Percentiles rank a stretch among this genome's conserved stretches.
Conservation (phyloP, 2,329 filamentous ascomycete genomes). For the Pestalotiopsis sp. region DNA sequence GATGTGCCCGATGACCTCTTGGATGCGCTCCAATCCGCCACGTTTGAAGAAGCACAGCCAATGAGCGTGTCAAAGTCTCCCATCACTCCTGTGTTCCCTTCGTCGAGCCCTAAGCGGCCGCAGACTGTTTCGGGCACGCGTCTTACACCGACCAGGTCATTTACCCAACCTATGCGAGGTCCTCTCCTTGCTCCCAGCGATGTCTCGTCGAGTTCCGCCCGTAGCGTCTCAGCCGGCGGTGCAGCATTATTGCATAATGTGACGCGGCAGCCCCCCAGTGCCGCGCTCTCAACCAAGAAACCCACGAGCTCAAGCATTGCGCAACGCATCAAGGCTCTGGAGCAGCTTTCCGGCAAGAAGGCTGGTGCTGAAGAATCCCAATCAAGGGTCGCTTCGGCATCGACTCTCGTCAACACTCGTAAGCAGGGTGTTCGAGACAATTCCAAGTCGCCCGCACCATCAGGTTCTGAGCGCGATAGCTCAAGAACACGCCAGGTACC, state of each 20-base stretch:
- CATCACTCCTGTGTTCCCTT: conserved; percentile 65
- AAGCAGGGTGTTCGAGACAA: conserved; percentile 36
- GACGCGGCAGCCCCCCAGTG: conserved; percentile 50
- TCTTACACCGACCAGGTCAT: conserved; percentile 45
- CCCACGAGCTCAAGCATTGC: conserved; percentile 89
- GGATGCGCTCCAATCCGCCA: conserved; percentile 83
- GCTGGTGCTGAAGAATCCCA: conserved; percentile 29
- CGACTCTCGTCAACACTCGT: conserved; percentile 49
- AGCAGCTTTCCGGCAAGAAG: conserved; percentile 67
- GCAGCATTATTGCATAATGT: conserved; percentile 59
- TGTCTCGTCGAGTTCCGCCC: conserved; percentile 46
- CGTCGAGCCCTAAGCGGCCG: conserved; percentile 24
- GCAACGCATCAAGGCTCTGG: conserved; percentile 89
- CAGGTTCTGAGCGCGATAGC: conserved; percentile 36
- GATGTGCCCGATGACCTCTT: conserved; percentile 74
- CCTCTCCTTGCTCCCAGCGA: conserved; percentile 50
- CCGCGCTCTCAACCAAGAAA: conserved; percentile 68
- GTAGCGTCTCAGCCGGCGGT: conserved; percentile 59
- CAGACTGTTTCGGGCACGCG: conserved; percentile 20
- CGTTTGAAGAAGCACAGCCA: conserved; percentile 80
- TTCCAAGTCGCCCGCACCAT: conserved; percentile 32
- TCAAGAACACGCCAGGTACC: conserved; percentile 16
- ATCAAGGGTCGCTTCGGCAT: conserved; percentile 35
- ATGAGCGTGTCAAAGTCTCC: conserved; percentile 83
- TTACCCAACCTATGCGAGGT: conserved; percentile 52